Evolutionary conservation across 768 basidiomycete genomes (phyloP), one percentile per base, ranked within the genome.

Genomic region (Naganishia randhawae): DNA sequence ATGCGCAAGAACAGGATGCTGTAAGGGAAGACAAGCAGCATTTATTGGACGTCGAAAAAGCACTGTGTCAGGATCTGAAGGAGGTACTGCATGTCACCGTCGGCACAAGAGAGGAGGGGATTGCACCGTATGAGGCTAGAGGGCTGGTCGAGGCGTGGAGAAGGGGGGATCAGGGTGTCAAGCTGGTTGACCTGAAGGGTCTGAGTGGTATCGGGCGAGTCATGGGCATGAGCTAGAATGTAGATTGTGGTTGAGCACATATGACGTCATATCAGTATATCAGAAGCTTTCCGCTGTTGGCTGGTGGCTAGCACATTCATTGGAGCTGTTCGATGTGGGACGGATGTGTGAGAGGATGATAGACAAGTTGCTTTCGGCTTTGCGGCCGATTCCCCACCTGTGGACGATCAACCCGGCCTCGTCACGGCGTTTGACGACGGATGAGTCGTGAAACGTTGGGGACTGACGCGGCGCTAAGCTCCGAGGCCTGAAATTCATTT

Each of bases 31-130:
- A 52, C 37, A 51, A 17, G 37, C 17, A 41, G 42, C 57, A 41
- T 32, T 33, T 63, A 27, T 35, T 71, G 32, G 25, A 64, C 16
- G 63, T 69, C 6, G 69, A 70, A 45, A 39, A 57, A 31, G 69
- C 61, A 45, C 31, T 91, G 17, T 81, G 84, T 0, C 76, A 81
- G 6, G 82, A 84, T 14, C 71, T 88, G 13, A 81, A 81, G 65
- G 73, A 80, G 7, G 69, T 85, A 67, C 78, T 94, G 73, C 96
- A 98, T 76, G 85, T 98, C 65, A 98, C 96, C 0, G 87, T 97
- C 6, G 96, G 91, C 9, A 94, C 91, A 17, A 73, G 75, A 55
- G 75, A 83, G 48, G 76, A 77, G 13, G 80, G 80, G 9, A 82
- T 93, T 2, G 67, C 74, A 0, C 83, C 91, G 2, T 84, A 89